phyloP scores from a whole-genome alignment of 495 filamentous ascomycete species.

The Neurospora sp. region DNA sequence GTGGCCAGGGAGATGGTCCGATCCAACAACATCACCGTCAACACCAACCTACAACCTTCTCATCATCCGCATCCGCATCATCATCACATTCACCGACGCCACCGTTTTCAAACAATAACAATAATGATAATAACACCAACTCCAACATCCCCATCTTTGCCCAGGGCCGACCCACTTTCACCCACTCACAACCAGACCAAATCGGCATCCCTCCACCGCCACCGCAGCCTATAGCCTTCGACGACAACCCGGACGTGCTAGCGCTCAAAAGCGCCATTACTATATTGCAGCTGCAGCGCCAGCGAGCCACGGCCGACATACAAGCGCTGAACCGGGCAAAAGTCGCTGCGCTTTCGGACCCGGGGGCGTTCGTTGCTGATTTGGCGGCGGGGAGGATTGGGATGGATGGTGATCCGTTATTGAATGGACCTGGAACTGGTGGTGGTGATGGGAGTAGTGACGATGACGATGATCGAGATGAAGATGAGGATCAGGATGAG shows the following conservation, averaged over 20 bases:
- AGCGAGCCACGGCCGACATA: constrained; percentile 64
- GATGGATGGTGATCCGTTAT: constrained; percentile 25
- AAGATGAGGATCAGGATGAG: constrained; percentile 19
- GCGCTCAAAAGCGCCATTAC: constrained; percentile 71
- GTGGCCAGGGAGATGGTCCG: neutral
- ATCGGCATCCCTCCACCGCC: constrained; percentile 37
- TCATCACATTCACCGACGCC: neutral
- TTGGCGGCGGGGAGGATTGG: constrained; percentile 43
- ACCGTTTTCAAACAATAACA: neutral
- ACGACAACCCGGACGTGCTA: constrained; percentile 72
- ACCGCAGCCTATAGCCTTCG: constrained; percentile 60
- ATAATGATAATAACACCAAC: neutral
- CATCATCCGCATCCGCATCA: neutral
- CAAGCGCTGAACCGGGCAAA: constrained; percentile 53
- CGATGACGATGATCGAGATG: constrained; percentile 25
- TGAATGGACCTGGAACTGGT: neutral
- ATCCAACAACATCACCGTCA: neutral
- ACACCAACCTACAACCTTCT: neutral
- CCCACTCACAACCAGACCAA: constrained; percentile 32
- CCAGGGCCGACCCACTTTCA: constrained; percentile 26
- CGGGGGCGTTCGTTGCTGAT: constrained; percentile 56
- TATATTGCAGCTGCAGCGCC: constrained; percentile 72
- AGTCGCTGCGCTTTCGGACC: constrained; percentile 53
- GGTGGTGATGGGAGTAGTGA: neutral
- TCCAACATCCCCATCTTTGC: constrained; percentile 19